These are phyloP conservation scores for Lasiosphaeriaceae sp. DNA, from an alignment of 495 filamentous ascomycete genomes.

Conservation along the genomic window DNA sequence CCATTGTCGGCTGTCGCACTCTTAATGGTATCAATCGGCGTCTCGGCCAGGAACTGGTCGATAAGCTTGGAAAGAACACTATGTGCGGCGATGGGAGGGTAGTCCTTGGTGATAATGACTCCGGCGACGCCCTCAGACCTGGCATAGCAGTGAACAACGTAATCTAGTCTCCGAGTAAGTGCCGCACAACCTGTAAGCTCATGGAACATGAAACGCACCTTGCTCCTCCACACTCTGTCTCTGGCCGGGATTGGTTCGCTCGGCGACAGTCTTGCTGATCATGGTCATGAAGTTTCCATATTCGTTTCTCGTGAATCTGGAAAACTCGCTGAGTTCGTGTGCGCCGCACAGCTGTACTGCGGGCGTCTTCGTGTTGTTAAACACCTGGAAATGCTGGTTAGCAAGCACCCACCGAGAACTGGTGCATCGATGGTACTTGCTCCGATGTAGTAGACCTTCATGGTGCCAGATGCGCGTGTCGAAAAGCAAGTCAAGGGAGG, in stretches of 20 bases:
- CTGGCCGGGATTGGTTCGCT: conserved; percentile 79
- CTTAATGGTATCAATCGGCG: conserved; percentile 67
- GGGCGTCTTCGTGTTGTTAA: conserved; percentile 52
- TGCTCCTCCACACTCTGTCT: conserved; percentile 90
- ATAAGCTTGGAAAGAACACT: conserved; percentile 86
- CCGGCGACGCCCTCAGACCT: conserved; percentile 83
- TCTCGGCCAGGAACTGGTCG: conserved; percentile 83
- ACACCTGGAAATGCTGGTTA: conserved; percentile 16
- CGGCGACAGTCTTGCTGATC: conserved; percentile 68
- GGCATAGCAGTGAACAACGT: conserved; percentile 86
- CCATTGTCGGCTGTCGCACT: conserved; percentile 44
- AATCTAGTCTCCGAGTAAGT: conserved; percentile 42
- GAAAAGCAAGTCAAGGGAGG: neutral
- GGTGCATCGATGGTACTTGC: conserved; percentile 3
- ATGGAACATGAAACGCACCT: conserved; percentile 40
- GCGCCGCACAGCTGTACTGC: conserved; percentile 76
- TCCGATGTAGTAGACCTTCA: conserved; percentile 74
- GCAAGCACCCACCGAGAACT: conserved; percentile 1
- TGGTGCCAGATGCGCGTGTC: conserved; percentile 42
- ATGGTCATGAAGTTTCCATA: conserved; percentile 67
- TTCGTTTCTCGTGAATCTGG: conserved; percentile 69
- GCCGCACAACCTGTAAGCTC: neutral
- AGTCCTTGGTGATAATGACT: conserved; percentile 86
- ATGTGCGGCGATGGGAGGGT: conserved; percentile 88
- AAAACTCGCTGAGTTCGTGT: conserved; percentile 76